phyloP scores from a whole-genome alignment of 1,139 yeast genomes.

The Yamadazyma triangularis region DNA sequence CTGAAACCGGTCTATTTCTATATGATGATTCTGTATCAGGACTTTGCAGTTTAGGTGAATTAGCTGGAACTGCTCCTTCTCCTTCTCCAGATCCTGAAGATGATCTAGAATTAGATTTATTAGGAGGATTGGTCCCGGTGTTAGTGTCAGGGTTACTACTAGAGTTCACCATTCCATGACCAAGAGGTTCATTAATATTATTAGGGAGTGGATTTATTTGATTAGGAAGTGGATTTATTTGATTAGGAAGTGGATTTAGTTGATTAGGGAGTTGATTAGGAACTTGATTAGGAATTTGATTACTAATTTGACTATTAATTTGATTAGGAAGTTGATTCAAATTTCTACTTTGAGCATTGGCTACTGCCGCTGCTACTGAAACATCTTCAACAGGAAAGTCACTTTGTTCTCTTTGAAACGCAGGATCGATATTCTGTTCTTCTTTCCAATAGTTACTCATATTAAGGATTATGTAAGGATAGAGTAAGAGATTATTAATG shows the following conservation, averaged over 20 bases:
- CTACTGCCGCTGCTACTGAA: conserved; percentile 30
- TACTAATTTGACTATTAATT: background rate
- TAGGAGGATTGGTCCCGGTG: background rate
- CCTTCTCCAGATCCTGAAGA: conserved; percentile 1
- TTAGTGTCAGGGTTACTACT: background rate
- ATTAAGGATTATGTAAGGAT: conserved; percentile 2
- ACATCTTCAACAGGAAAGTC: conserved; percentile 25
- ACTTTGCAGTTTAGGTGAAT: background rate
- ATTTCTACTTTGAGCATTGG: conserved; percentile 10
- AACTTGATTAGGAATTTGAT: background rate
- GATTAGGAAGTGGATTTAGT: no score
- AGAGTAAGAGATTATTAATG: conserved; percentile 6
- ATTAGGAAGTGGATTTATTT: background rate
- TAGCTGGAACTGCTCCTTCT: conserved; percentile 1
- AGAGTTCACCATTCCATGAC: background rate
- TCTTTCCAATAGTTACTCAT: conserved; percentile 7
- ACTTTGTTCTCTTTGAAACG: conserved; percentile 24
- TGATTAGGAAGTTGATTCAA: background rate
- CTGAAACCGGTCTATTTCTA: conserved; percentile 41
- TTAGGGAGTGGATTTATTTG: background rate
- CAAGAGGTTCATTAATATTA: background rate
- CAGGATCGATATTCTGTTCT: conserved; percentile 27
- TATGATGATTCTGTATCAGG: background rate
- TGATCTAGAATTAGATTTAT: background rate
- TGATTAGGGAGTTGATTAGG: no score